These are phyloP conservation scores for Pichia norvegensis DNA, from an alignment of 1,139 yeast genomes.

Conservation along the genomic window DNA sequence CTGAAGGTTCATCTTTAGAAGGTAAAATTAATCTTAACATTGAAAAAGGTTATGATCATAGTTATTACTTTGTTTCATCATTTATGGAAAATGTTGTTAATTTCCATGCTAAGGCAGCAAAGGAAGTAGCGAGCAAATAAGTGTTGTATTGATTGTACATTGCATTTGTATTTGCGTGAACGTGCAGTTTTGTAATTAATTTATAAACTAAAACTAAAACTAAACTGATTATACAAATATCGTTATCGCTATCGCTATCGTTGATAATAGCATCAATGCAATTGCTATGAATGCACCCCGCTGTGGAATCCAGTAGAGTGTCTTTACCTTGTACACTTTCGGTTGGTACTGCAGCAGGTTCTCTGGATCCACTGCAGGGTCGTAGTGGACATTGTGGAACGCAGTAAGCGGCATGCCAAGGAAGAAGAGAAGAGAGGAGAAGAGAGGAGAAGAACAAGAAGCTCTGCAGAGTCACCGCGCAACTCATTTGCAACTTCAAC, in stretches of 20 bases:
- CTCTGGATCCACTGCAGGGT: conserved; percentile 19
- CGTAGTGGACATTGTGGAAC: conserved; percentile 17
- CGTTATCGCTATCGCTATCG: neutral
- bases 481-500: no score
- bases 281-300: neutral
- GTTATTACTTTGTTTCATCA: conserved; percentile 75
- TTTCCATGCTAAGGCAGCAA: conserved; percentile 47
- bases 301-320: conserved; percentile 9
- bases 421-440: neutral
- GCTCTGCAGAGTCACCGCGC: no score
- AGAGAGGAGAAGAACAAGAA: no score
- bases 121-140: no score
- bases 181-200: neutral
- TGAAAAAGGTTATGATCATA: conserved; percentile 86
- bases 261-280: no score
- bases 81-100: conserved; percentile 80
- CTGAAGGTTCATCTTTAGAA: conserved; percentile 47
- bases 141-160: neutral
- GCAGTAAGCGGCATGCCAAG: neutral
- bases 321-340: conserved; percentile 22
- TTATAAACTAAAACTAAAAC: neutral
- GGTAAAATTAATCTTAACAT: conserved; percentile 53
- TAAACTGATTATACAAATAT: neutral
- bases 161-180: neutral
- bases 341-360: conserved; percentile 24